Evolutionary conservation across 306 rosid species (phyloP).

Genomic region (Sesbania bispinosa): DNA sequence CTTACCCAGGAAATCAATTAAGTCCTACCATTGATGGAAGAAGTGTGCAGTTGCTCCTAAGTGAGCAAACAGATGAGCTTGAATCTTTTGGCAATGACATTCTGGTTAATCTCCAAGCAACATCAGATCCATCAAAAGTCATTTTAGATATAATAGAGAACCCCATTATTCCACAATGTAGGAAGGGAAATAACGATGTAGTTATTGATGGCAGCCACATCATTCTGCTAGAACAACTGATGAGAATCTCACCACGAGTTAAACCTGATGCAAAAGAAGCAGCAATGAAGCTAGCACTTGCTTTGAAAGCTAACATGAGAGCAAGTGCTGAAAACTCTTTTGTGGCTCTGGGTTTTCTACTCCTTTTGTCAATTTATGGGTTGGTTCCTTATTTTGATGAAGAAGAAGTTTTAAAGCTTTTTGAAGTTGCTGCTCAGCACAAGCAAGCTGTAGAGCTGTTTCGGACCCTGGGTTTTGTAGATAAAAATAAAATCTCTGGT

Average conservation of each 20-base stretch:
- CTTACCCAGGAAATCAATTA: neutral
- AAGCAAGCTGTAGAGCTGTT: neutral
- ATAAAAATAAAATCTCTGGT: neutral
- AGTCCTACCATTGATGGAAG: conserved; percentile 5
- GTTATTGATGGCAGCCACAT: neutral
- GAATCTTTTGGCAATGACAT: neutral
- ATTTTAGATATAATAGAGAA: neutral
- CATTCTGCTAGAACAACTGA: neutral
- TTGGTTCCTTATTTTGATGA: neutral
- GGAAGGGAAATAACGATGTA: neutral
- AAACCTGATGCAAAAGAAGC: neutral
- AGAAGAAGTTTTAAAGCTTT: neutral
- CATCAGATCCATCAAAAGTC: neutral
- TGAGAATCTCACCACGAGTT: neutral
- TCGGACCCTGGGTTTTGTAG: neutral
- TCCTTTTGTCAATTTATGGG: neutral
- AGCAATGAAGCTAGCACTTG: neutral
- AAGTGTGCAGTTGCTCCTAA: neutral
- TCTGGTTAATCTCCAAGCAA: neutral
- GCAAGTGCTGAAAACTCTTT: neutral
- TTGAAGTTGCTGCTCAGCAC: neutral
- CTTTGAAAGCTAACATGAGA: neutral
- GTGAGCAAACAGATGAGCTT: neutral
- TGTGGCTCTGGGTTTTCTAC: neutral
- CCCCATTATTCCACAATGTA: neutral